phyloP scores from a whole-genome alignment of 495 filamentous ascomycete genomes.

The Tuber indicum region DNA sequence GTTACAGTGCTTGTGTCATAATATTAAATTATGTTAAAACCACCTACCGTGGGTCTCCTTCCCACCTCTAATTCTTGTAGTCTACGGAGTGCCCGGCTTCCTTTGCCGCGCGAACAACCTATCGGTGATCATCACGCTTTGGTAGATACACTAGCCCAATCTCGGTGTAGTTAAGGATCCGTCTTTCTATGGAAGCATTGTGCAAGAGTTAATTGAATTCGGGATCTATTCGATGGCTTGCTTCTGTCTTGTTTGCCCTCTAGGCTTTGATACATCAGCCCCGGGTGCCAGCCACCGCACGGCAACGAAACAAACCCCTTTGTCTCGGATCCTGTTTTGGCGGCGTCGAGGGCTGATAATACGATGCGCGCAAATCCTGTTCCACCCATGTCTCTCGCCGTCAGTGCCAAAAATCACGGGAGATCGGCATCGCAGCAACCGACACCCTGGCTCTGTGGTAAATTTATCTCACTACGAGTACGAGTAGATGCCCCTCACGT shows the following conservation, averaged over 20 bases:
- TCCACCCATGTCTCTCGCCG: background rate
- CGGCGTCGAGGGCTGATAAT: background rate
- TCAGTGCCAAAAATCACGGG: background rate
- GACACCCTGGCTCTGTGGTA: background rate
- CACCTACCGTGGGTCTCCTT: too few relatives aligned
- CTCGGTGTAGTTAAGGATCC: background rate
- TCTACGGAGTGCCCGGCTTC: too few relatives aligned
- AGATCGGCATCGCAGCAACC: background rate
- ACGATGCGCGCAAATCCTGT: background rate
- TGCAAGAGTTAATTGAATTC: background rate
- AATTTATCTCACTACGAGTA: too few relatives aligned
- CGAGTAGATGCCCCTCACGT: background rate
- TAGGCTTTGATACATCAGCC: background rate
- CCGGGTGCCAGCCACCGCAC: background rate
- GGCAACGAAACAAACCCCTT: background rate
- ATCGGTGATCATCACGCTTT: background rate
- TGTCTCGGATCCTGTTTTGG: background rate
- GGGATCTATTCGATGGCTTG: background rate
- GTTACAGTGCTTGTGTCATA: too few relatives aligned
- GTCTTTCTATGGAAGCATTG: background rate
- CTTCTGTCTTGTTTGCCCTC: background rate
- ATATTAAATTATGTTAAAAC: too few relatives aligned
- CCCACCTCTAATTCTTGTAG: too few relatives aligned
- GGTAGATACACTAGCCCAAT: background rate
- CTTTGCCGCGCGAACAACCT: too few relatives aligned